phyloP scores from a whole-genome alignment of 176 grass and related monocot genomes.

The Microstegium vimineum region DNA sequence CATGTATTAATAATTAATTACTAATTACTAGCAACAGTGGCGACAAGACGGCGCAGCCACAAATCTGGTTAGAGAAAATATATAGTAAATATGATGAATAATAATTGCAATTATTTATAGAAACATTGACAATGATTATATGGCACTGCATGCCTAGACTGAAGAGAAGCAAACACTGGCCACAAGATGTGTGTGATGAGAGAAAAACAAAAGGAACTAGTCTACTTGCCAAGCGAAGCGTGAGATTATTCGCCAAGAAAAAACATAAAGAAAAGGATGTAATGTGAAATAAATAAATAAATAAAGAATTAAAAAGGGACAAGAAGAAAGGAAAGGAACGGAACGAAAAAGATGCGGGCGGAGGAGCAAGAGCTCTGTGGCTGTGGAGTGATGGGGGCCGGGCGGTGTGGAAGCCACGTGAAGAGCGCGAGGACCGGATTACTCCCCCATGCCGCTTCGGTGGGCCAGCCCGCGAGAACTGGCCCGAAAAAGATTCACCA shows the following conservation, averaged over 20 bases:
- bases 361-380: not conserved
- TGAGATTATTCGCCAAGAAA: not conserved
- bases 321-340: too few relatives aligned
- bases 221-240: too few relatives aligned
- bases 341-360: not conserved
- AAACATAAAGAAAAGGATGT: too few relatives aligned
- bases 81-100: too few relatives aligned
- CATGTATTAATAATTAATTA: too few relatives aligned
- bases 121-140: not conserved
- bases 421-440: not conserved
- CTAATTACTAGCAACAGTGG: too few relatives aligned
- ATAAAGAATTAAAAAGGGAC: too few relatives aligned
- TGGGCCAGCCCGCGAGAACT: slow-evolving; percentile 18
- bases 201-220: too few relatives aligned
- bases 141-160: too few relatives aligned
- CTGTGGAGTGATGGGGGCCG: not conserved
- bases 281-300: not conserved
- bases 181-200: not conserved
- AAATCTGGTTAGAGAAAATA: too few relatives aligned
- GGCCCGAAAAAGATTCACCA: slow-evolving; percentile 25
- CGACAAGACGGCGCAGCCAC: too few relatives aligned
- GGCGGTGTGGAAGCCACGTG: slow-evolving; percentile 20
- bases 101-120: not conserved
- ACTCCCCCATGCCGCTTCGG: not conserved
- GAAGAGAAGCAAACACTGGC: not conserved